These are phyloP conservation scores for Amaranthus palmeri DNA, from an alignment of 148 eudicot genomes.

Conservation along the genomic window DNA sequence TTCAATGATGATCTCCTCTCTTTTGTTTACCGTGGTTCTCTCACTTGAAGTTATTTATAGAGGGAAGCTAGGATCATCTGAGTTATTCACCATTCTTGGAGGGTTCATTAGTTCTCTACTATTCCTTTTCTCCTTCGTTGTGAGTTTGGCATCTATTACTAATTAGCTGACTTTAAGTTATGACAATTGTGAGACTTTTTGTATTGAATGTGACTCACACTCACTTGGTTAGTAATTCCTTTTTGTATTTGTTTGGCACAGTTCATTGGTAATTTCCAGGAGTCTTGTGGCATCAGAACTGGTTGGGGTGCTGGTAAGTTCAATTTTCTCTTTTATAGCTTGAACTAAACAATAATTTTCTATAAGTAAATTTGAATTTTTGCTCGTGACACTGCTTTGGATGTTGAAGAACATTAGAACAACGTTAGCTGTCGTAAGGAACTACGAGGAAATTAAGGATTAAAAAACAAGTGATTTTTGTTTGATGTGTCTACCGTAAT, in stretches of 20 bases:
- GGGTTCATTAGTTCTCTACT: slow-evolving; percentile 76
- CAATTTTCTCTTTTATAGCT: neutral
- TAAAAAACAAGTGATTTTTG: neutral
- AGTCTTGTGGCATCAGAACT: slow-evolving; percentile 61
- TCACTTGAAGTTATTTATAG: slow-evolving; percentile 79
- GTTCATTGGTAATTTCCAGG: slow-evolving; percentile 86
- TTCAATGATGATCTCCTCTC: slow-evolving; percentile 70
- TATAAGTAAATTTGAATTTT: neutral
- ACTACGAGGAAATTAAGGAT: neutral
- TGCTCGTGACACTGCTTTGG: neutral
- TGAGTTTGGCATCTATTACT: slow-evolving; percentile 28
- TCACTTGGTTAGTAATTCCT: neutral
- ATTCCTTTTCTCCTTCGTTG: slow-evolving; percentile 61
- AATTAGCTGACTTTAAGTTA: neutral
- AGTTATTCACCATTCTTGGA: slow-evolving; percentile 81
- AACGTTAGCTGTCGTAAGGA: neutral
- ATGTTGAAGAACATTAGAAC: neutral
- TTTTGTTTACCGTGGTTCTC: slow-evolving; percentile 57
- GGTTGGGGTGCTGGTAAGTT: slow-evolving; percentile 93
- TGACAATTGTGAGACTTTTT: neutral
- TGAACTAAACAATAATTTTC: neutral
- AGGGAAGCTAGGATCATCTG: slow-evolving; percentile 77
- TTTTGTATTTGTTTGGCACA: slow-evolving; percentile 23
- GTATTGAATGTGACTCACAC: neutral
- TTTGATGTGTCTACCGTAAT: neutral